These are phyloP conservation scores for Petunia secreta DNA, from an alignment of 257 asterid species.

Conservation along the genomic window DNA sequence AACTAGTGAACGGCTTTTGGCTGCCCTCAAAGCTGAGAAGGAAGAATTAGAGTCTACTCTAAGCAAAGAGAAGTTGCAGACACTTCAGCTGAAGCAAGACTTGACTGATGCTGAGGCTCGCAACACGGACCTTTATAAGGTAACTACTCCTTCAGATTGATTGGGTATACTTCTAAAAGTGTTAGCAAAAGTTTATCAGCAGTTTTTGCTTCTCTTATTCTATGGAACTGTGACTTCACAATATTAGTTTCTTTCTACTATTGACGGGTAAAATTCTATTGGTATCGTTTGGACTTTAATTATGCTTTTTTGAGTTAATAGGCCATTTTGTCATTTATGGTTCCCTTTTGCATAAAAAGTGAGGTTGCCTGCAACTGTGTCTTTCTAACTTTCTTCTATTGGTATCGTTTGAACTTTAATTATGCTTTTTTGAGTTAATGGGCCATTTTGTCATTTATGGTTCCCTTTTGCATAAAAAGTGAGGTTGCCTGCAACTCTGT, in stretches of 20 bases:
- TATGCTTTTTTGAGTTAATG: neutral
- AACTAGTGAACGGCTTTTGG: conserved; percentile 55
- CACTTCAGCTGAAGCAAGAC: conserved; percentile 71
- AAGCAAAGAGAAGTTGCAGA: conserved; percentile 69
- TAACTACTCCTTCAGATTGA: conserved; percentile 39
- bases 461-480: neutral
- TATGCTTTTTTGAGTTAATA: neutral
- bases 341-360: neutral
- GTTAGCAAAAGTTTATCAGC: neutral
- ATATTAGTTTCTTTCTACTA: neutral
- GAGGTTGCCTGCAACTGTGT: conserved; percentile 5
- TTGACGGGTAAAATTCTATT: neutral
- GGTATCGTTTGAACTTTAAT: neutral
- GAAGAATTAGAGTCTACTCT: conserved; percentile 75
- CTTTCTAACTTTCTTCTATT: neutral
- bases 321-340: neutral
- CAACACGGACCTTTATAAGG: conserved; percentile 81
- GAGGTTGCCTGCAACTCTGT: conserved; percentile 12
- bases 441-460: neutral
- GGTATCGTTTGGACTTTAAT: neutral
- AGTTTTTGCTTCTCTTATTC: neutral
- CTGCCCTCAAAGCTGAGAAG: conserved; percentile 66
- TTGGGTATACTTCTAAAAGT: conserved; percentile 15
- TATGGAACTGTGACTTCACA: neutral
- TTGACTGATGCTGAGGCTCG: conserved; percentile 72